Base-by-base conservation (phyloP, 1,284 basidiomycete species). In the Pascua guehoae region DNA sequence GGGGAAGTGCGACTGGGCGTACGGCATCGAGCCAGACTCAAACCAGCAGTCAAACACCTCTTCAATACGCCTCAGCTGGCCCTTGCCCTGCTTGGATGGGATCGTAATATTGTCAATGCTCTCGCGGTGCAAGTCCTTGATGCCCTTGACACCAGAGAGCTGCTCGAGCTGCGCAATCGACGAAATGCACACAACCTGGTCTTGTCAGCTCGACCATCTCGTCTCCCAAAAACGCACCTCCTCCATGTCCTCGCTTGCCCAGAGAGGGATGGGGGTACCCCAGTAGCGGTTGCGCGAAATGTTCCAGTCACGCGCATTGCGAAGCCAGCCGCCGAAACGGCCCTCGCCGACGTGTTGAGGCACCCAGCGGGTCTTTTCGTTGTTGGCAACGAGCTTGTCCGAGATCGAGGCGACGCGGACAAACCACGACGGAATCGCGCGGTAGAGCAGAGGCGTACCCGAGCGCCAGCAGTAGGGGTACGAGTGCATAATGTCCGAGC, bases 31-130 rank as follows among this genome's bases (percentile, higher is more conserved):
- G 78, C 96, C 96, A 8, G 95, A 98, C 80, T 99, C 96, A 75
- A 99, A 98, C 96, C 96, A 99, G 75, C 96, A 99, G 76, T 99
- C 96, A 75, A 99, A 98, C 38, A 99, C 93, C 76, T 98, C 96
- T 60, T 97, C 91, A 16, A 98, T 84, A 58, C 95, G 86, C 76
- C 84, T 90, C 45, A 99, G 80, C 17, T 79, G 77, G n/a, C 95
- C 96, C 72, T 94, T 96, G 62, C 94, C 95, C 75, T 86, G 78
- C 72, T 88, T 82, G 39, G 93, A 97, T 5, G 95, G 96, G 69
- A 98, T 98, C 56, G 91, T 94, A 79, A 99, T 91, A 71, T 90
- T 85, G 76, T 98, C 94, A 68, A 98, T 93, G 72, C 86, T 91
- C 65, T 98, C 93, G 57, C 93, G 83, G 78, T 98, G 96, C 50